A percentile compares a stretch with the other conserved stretches of the same genome.
These are phyloP conservation scores for Aureobasidium sp. DNA, from an alignment of 2,329 filamentous ascomycete genomes.

Conservation along the genomic window DNA sequence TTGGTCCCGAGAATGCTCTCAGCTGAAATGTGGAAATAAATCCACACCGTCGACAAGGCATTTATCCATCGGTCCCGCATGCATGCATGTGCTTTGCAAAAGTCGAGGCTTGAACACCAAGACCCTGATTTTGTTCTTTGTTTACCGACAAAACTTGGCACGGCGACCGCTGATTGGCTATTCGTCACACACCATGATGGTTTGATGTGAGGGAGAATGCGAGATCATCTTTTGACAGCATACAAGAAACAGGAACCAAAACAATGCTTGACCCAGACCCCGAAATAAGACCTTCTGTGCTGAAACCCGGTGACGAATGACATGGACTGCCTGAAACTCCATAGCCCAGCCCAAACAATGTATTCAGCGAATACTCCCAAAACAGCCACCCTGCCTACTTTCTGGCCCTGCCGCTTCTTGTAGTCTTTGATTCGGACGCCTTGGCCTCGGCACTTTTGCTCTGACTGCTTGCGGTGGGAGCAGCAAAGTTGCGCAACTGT, in stretches of 20 bases:
- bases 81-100: background rate
- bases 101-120: background rate
- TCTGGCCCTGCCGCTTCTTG: constrained; percentile 7
- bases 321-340: background rate
- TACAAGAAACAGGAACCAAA: background rate
- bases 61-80: background rate
- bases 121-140: constrained; percentile 5
- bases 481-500: constrained; percentile 25
- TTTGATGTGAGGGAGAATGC: background rate
- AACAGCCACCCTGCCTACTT: background rate
- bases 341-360: background rate
- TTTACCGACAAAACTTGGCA: constrained; percentile 6
- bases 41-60: constrained; percentile 3
- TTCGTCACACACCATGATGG: background rate
- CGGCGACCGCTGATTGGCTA: background rate
- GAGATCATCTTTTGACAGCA: background rate
- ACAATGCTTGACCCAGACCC: background rate
- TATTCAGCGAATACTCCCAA: background rate
- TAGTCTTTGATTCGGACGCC: constrained; percentile 1
- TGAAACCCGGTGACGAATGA: constrained; percentile 2
- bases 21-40: background rate
- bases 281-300: background rate
- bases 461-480: constrained; percentile 31
- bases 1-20: background rate
- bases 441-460: constrained; percentile 17